These are phyloP conservation scores for Pogostemon cablin DNA, from an alignment of 257 asterid species.

Conservation along the genomic window DNA sequence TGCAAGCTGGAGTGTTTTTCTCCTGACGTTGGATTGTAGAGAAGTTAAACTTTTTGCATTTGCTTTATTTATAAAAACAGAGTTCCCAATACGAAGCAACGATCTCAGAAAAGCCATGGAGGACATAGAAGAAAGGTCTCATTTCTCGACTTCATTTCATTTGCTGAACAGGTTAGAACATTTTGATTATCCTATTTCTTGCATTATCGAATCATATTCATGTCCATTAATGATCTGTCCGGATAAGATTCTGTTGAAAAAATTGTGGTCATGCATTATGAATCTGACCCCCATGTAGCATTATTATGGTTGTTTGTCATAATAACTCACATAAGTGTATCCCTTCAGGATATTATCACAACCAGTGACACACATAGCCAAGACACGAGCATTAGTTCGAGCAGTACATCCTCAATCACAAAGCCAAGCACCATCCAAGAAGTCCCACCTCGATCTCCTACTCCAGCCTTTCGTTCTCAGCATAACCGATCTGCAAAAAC, in stretches of 20 bases:
- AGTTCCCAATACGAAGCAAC: constrained; percentile 35
- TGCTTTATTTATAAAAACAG: constrained; percentile 30
- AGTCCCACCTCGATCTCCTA: constrained; percentile 60
- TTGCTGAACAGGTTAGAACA: constrained; percentile 48
- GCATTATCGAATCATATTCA: not conserved
- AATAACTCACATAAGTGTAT: not conserved
- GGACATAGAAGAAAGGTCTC: constrained; percentile 58
- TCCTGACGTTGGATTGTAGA: not conserved
- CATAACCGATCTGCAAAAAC: constrained; percentile 59
- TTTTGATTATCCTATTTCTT: constrained; percentile 9
- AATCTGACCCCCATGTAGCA: too few relatives aligned
- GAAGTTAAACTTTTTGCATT: not conserved
- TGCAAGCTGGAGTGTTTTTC: not conserved
- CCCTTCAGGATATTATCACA: constrained; percentile 43
- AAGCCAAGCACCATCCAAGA: constrained; percentile 33
- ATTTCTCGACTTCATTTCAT: constrained; percentile 43
- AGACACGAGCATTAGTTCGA: constrained; percentile 43
- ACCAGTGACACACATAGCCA: constrained; percentile 35
- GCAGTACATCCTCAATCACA: constrained; percentile 46
- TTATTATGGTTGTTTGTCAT: not conserved
- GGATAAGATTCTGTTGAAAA: too few relatives aligned
- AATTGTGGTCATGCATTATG: too few relatives aligned
- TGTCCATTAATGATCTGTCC: too few relatives aligned
- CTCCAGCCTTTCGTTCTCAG: constrained; percentile 56
- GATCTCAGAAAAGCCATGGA: constrained; percentile 36